phyloP scores from a whole-genome alignment of 257 asterid species.

The Agastache rugosa region DNA sequence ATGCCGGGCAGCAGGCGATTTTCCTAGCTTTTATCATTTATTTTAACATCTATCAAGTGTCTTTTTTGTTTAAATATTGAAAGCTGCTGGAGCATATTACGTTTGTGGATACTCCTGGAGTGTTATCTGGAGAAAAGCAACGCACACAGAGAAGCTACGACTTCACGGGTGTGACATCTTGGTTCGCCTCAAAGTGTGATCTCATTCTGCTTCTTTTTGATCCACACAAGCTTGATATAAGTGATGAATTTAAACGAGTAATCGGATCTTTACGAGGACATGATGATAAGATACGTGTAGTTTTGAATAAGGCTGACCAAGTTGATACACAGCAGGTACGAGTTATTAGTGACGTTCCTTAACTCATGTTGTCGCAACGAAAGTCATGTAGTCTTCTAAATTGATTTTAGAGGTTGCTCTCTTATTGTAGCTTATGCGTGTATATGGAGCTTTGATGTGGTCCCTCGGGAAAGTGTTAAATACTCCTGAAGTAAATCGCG shows the following conservation, averaged over 20 bases:
- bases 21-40: background rate
- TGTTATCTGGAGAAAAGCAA: conserved; percentile 95
- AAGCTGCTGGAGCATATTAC: conserved; percentile 96
- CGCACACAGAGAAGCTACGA: conserved; percentile 96
- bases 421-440: conserved; percentile 88
- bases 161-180: conserved; percentile 95
- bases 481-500: conserved; percentile 94
- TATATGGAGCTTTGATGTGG: conserved; percentile 99
- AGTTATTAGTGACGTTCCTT: conserved; percentile 13
- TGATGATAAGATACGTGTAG: conserved; percentile 97
- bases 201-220: conserved; percentile 89
- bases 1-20: background rate
- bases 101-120: conserved; percentile 97
- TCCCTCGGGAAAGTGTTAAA: conserved; percentile 95
- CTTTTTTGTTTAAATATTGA: conserved; percentile 35
- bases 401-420: conserved; percentile 30
- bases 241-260: conserved; percentile 95
- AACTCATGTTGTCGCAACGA: conserved; percentile 2
- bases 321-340: conserved; percentile 92
- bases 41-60: conserved; percentile 1
- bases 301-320: conserved; percentile 96
- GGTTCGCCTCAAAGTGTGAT: conserved; percentile 96
- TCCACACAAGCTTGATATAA: conserved; percentile 96
- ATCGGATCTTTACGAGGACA: conserved; percentile 92
- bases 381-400: background rate